These are phyloP conservation scores for Trichoderma guizhouense DNA, from an alignment of 2,329 filamentous ascomycete genomes.

Conservation along the genomic window DNA sequence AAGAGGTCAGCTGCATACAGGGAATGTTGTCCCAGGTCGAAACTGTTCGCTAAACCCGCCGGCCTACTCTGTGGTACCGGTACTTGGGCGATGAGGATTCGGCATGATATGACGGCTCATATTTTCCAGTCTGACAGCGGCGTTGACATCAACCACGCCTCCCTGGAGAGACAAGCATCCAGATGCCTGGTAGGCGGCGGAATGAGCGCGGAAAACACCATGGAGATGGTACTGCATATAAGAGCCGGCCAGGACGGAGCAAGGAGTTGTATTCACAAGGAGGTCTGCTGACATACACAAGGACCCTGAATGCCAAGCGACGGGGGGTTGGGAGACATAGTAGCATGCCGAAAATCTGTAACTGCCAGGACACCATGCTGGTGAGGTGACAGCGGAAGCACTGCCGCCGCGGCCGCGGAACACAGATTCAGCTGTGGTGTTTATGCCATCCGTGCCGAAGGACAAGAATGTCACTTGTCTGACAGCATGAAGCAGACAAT, in stretches of 20 bases:
- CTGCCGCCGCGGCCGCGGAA: background rate
- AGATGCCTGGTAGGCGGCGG: background rate
- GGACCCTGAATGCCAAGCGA: background rate
- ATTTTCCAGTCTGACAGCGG: background rate
- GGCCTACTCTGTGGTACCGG: background rate
- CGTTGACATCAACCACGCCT: background rate
- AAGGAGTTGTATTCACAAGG: background rate
- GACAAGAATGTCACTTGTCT: background rate
- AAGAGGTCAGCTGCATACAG: background rate
- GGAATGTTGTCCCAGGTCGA: background rate
- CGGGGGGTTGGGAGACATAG: background rate
- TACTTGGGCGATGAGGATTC: background rate
- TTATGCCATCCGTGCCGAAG: background rate
- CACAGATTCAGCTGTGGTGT: background rate
- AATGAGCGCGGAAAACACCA: background rate
- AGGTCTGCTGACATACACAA: background rate
- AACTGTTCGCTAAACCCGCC: background rate
- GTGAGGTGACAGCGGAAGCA: background rate
- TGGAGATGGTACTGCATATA: background rate
- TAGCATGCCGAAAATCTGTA: background rate
- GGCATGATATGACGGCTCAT: background rate
- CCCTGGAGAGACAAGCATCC: background rate
- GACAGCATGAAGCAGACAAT: background rate
- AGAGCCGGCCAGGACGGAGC: background rate
- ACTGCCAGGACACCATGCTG: background rate